Conservation (phyloP, 305 asterid species). For the Fraxinus albicans region DNA sequence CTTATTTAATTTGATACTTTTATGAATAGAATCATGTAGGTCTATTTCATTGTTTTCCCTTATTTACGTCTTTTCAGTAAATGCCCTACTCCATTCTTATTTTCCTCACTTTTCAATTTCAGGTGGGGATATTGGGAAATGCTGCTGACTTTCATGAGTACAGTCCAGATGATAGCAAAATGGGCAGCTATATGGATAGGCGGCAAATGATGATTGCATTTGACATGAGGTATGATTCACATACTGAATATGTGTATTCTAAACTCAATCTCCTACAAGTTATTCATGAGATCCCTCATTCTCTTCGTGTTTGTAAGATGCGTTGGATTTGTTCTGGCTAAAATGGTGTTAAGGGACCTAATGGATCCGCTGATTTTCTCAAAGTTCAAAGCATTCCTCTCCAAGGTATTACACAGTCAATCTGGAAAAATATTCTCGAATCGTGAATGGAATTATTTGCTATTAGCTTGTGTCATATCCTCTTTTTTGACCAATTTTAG, state of each 20-base stretch:
- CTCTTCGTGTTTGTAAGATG: conserved; percentile 54
- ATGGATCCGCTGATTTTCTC: conserved; percentile 78
- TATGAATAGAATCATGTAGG: background rate
- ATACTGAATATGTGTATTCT: conserved; percentile 13
- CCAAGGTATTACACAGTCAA: conserved; percentile 50
- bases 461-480: conserved; percentile 20
- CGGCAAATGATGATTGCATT: conserved; percentile 92
- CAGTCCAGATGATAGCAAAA: conserved; percentile 44
- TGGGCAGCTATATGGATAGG: conserved; percentile 50
- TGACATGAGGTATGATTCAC: conserved; percentile 77
- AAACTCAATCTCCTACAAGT: conserved; percentile 17
- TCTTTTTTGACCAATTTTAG: conserved; percentile 36
- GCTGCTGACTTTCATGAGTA: conserved; percentile 73
- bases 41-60: conserved; percentile 6
- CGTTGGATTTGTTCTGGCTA: conserved; percentile 91
- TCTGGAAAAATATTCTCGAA: background rate
- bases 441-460: conserved; percentile 17
- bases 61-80: conserved; percentile 2
- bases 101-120: conserved; percentile 29
- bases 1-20: conserved; percentile 4
- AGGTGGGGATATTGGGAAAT: conserved; percentile 96
- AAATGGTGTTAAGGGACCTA: conserved; percentile 91
- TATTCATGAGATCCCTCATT: conserved; percentile 21
- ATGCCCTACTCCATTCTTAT: conserved; percentile 14
- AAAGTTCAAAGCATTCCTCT: conserved; percentile 87